These are phyloP conservation scores for Leccinum angustisporum DNA, from an alignment of 1,284 basidiomycete genomes.

Conservation along the genomic window DNA sequence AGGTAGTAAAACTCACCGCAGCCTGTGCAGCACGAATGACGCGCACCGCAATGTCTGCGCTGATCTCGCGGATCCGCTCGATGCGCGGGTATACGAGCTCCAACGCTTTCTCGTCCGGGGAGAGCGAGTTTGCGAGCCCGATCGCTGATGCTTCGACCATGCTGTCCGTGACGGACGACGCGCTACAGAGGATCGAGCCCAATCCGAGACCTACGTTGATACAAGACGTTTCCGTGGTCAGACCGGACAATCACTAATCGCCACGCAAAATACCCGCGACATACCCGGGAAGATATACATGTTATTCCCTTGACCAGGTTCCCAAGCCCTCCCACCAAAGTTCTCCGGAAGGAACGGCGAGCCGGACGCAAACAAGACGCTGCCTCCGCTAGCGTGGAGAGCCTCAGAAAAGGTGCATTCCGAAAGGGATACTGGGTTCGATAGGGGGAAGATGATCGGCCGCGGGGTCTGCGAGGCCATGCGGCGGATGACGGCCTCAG, in stretches of 20 bases:
- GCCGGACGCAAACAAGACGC: slow-evolving; percentile 86
- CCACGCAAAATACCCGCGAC: slow-evolving; percentile 25
- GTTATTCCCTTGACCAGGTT: slow-evolving; percentile 92
- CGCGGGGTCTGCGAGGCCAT: slow-evolving; percentile 87
- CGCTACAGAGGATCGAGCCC: slow-evolving; percentile 71
- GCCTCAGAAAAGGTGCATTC: slow-evolving; percentile 88
- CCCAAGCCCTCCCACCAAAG: slow-evolving; percentile 60
- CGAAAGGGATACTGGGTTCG: slow-evolving; percentile 86
- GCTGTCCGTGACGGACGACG: slow-evolving; percentile 65
- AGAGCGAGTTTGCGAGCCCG: slow-evolving; percentile 78
- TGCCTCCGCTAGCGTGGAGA: slow-evolving; percentile 70
- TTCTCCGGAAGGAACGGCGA: slow-evolving; percentile 80
- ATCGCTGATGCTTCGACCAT: slow-evolving; percentile 83
- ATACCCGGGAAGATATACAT: slow-evolving; percentile 78
- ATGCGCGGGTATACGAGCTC: slow-evolving; percentile 77
- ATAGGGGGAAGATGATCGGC: slow-evolving; percentile 96
- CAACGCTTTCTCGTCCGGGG: slow-evolving; percentile 61
- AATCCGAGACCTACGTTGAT: slow-evolving; percentile 65
- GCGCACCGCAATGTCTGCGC: slow-evolving; percentile 65
- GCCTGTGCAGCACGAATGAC: slow-evolving; percentile 81
- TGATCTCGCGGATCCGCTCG: slow-evolving; percentile 83
- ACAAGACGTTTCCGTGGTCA: slow-evolving; percentile 2
- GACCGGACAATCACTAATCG: background rate
- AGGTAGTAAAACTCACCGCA: slow-evolving; percentile 49
- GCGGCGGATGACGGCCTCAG: slow-evolving; percentile 67